Base-by-base conservation (phyloP, 148 eudicot genomes). In the Amaranthus cruentus region DNA sequence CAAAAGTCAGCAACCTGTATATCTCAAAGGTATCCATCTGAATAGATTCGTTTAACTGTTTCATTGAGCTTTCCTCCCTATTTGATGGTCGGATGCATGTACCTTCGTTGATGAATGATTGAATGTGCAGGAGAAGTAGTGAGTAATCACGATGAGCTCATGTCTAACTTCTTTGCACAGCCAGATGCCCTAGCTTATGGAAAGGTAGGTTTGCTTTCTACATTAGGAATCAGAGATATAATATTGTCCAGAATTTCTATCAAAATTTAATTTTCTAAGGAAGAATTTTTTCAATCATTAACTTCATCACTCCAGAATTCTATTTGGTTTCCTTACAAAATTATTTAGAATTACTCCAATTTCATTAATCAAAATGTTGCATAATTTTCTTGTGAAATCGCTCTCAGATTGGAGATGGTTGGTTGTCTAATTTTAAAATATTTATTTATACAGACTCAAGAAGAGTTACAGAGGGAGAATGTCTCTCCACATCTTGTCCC, bases 181-280 rank as follows among this genome's bases (percentile, higher is more conserved):
- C 92, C 99, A 49, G 99, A 95, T 83, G 99, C 99, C 80, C 90
- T 95, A 74, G 99, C 99, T 73, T 90, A 91, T 80, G 99, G 98
- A 83, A 95, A 95, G 96, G 99, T 92, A 68, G 78, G 65, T 68
- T 67, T 52, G 5, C 67, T 7, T 49, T 70, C 62, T 42, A 2
- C 9, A 14, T 12, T 56, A 54, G 56, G 7, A 47, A 59, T 50
- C 38, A 57, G 12, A 28, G 38, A 28, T 28, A 28, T 28, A 28
- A 48, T 69, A 42, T 56, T 56, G 12, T 52, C 21, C 62, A 43
- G 4, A 38, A 10, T 53, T 44, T 6, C 15, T n/a, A 6, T 50
- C 21, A 57, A 55, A 14, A 3, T 44, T 44, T 12, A 4, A 47
- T 6, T 5, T 46, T 54, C 2, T 13, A 46, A 0, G 38, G 38